Conservation (phyloP, 2,329 filamentous ascomycete genomes). For the Bipolaris bicolor region DNA sequence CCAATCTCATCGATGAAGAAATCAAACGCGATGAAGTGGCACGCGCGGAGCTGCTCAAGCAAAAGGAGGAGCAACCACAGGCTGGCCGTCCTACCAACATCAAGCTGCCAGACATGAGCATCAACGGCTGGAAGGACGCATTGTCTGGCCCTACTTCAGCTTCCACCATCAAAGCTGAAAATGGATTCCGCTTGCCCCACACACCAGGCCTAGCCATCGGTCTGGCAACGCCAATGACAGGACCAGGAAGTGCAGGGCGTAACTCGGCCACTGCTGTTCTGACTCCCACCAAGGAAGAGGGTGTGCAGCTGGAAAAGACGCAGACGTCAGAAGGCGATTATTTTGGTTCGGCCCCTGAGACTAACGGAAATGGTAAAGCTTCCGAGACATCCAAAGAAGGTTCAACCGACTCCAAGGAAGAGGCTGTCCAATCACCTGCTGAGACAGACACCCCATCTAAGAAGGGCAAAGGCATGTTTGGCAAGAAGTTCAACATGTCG, state of each 20-base stretch:
- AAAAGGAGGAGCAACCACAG: slow-evolving; percentile 64
- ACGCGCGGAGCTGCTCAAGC: slow-evolving; percentile 71
- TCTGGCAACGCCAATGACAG: slow-evolving; percentile 68
- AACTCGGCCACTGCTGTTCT: slow-evolving; percentile 45
- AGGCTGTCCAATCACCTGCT: slow-evolving; percentile 51
- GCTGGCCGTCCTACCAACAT: slow-evolving; percentile 67
- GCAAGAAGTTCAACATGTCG: slow-evolving; percentile 80
- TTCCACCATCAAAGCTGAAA: slow-evolving; percentile 61
- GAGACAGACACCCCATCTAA: slow-evolving; percentile 49
- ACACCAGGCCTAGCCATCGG: slow-evolving; percentile 80
- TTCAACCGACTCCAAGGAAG: slow-evolving; percentile 37
- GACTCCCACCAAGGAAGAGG: slow-evolving; percentile 52
- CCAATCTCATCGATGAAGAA: slow-evolving; percentile 87
- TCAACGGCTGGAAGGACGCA: slow-evolving; percentile 56
- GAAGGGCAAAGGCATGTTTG: slow-evolving; percentile 70
- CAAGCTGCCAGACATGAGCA: slow-evolving; percentile 56
- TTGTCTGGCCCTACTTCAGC: slow-evolving; percentile 53
- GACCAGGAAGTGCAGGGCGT: slow-evolving; percentile 46
- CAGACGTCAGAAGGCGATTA: slow-evolving; percentile 74
- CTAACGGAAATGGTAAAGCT: slow-evolving; percentile 35
- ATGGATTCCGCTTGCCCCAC: slow-evolving; percentile 66
- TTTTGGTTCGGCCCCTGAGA: slow-evolving; percentile 56
- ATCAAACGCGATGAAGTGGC: slow-evolving; percentile 78
- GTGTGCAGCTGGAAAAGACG: slow-evolving; percentile 59
- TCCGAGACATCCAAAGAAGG: slow-evolving; percentile 32